A percentile compares a stretch with the other conserved stretches of the same genome.
Conservation (phyloP, 495 filamentous ascomycete genomes). For the Hypoxylon crocopeplum region DNA sequence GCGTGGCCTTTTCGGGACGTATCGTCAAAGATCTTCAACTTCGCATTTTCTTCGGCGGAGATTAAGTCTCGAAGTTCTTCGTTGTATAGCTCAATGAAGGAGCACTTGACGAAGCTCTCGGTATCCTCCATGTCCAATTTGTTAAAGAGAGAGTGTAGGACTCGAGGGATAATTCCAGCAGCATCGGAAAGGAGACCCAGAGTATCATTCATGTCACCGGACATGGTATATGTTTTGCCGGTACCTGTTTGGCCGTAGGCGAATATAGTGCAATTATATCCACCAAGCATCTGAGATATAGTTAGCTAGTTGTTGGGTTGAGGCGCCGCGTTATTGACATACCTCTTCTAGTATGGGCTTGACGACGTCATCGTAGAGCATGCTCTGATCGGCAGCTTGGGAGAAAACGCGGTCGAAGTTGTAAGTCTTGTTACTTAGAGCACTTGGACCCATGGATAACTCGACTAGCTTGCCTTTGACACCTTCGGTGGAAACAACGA, state of each 20-base stretch:
- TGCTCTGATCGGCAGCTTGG: constrained; percentile 88
- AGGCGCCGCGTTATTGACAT: constrained; percentile 27
- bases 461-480: constrained; percentile 83
- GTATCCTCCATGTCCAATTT: constrained; percentile 79
- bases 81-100: constrained; percentile 98
- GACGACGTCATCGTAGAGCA: constrained; percentile 94
- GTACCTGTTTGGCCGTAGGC: constrained; percentile 98
- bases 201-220: constrained; percentile 91
- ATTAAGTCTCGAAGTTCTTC: constrained; percentile 93
- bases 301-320: background rate
- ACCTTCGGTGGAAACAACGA: constrained; percentile 86
- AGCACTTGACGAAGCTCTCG: constrained; percentile 94
- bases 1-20: constrained; percentile 78
- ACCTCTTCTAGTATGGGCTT: constrained; percentile 92
- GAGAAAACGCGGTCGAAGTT: constrained; percentile 97
- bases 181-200: constrained; percentile 85
- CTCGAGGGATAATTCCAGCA: constrained; percentile 92
- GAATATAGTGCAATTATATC: constrained; percentile 99
- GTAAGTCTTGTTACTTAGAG: constrained; percentile 94
- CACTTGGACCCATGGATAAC: constrained; percentile 89
- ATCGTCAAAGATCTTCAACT: constrained; percentile 96
- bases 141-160: constrained; percentile 82
- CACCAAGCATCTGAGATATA: constrained; percentile 76
- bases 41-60: constrained; percentile 76
- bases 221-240: constrained; percentile 99